phyloP scores from a whole-genome alignment of 192 early-diverging fungal species.

The Rhizophagus prolifer region DNA sequence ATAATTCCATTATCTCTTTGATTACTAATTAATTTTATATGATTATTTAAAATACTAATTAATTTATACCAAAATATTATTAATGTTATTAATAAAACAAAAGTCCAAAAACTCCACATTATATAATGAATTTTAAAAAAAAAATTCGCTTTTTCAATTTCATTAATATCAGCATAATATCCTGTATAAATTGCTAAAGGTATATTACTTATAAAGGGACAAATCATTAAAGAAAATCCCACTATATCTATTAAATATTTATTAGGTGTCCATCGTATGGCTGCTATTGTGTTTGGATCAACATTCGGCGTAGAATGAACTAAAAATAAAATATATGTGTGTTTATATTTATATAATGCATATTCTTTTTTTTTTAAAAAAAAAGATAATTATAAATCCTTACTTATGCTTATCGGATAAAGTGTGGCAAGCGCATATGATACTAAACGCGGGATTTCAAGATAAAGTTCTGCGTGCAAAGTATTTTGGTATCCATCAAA shows the following conservation, averaged over 20 bases:
- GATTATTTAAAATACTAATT: neutral
- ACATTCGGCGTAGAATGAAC: slow-evolving; percentile 3
- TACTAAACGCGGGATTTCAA: neutral
- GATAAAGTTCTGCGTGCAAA: neutral
- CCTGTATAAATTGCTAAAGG: neutral
- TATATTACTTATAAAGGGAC: neutral
- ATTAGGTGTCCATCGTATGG: neutral
- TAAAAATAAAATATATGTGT: neutral
- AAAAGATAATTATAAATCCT: neutral
- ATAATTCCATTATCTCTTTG: neutral
- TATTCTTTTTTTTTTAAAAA: too few relatives aligned
- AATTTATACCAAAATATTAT: slow-evolving; percentile 19
- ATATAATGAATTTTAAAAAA: slow-evolving; percentile 26
- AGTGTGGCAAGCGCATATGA: neutral
- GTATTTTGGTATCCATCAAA: neutral
- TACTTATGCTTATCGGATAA: slow-evolving; percentile 13
- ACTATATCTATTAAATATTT: neutral
- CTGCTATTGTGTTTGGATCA: too few relatives aligned
- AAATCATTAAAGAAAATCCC: neutral
- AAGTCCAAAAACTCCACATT: neutral
- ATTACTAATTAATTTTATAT: neutral
- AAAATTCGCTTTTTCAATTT: neutral
- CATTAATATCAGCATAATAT: slow-evolving; percentile 7
- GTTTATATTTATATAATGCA: too few relatives aligned
- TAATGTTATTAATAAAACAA: neutral